Evolutionary conservation across 371 early-diverging fungal genomes (phyloP).

Genomic region (Choanephora cucurbitarum): DNA sequence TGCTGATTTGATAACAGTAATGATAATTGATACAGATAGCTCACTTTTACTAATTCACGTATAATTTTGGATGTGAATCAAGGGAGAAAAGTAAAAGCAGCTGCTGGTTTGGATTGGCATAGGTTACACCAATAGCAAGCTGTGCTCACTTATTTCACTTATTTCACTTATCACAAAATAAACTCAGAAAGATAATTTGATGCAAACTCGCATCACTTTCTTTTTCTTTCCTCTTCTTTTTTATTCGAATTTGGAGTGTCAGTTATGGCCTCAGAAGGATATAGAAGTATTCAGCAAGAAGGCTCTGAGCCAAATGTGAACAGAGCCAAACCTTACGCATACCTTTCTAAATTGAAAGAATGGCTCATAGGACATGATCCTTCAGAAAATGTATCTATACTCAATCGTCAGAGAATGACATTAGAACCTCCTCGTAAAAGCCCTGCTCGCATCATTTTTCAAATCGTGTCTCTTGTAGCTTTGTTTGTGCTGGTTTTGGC

Average conservation of each 20-base stretch:
- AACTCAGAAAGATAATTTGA: no score
- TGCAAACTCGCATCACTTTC: no score
- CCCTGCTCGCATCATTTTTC: conserved; percentile 21
- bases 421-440: conserved; percentile 38
- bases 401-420: conserved; percentile 41
- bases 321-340: not conserved
- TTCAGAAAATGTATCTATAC: conserved; percentile 34
- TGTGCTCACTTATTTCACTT: no score
- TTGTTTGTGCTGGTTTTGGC: conserved; percentile 21
- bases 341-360: not conserved
- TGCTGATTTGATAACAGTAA: no score
- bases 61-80: no score
- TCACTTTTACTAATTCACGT: no score
- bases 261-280: not conserved
- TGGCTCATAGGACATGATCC: not conserved
- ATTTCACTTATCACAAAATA: no score
- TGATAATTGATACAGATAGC: no score
- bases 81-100: no score
- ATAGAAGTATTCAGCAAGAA: not conserved
- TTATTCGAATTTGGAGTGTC: no score
- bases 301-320: not conserved
- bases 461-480: conserved; percentile 22
- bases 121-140: no score
- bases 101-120: no score
- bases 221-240: not conserved